Evolutionary conservation across 1,139 yeast species (phyloP).

Genomic region (Candida sp.): DNA sequence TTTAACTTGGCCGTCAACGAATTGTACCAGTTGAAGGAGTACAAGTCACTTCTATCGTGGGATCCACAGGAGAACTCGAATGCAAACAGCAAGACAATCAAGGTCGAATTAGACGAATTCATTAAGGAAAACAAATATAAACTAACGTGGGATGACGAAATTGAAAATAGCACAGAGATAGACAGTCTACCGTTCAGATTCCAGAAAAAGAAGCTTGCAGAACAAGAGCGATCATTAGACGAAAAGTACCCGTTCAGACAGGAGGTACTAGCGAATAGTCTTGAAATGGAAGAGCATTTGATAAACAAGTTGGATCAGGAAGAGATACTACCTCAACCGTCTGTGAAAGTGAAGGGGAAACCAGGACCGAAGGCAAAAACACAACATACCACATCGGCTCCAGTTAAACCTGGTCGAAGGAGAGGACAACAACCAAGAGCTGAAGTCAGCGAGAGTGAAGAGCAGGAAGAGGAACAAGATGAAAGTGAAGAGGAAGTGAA

Average conservation of each 20-base stretch:
- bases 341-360: background rate
- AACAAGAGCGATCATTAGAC: slow-evolving; percentile 35
- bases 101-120: slow-evolving; percentile 41
- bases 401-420: slow-evolving; percentile 6
- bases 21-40: slow-evolving; percentile 60
- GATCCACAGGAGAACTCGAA: slow-evolving; percentile 54
- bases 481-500: slow-evolving; percentile 13
- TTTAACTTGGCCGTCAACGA: slow-evolving; percentile 53
- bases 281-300: slow-evolving; percentile 25
- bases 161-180: slow-evolving; percentile 29
- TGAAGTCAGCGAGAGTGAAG: background rate
- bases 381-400: background rate
- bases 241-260: slow-evolving; percentile 43
- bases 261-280: slow-evolving; percentile 29
- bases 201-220: slow-evolving; percentile 49
- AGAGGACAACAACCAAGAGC: slow-evolving; percentile 3
- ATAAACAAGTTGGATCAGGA: slow-evolving; percentile 14
- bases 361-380: slow-evolving; percentile 11
- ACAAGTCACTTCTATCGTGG: slow-evolving; percentile 62
- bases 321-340: slow-evolving; percentile 1
- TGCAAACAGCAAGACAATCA: slow-evolving; percentile 27
- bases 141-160: slow-evolving; percentile 38
- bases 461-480: slow-evolving; percentile 8
- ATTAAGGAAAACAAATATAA: slow-evolving; percentile 26
- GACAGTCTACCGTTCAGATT: slow-evolving; percentile 42